A percentile compares a stretch with the other conserved stretches of the same genome.
Evolutionary conservation across 139 green algal genomes (phyloP).

Genomic region (Microglena sp.): DNA sequence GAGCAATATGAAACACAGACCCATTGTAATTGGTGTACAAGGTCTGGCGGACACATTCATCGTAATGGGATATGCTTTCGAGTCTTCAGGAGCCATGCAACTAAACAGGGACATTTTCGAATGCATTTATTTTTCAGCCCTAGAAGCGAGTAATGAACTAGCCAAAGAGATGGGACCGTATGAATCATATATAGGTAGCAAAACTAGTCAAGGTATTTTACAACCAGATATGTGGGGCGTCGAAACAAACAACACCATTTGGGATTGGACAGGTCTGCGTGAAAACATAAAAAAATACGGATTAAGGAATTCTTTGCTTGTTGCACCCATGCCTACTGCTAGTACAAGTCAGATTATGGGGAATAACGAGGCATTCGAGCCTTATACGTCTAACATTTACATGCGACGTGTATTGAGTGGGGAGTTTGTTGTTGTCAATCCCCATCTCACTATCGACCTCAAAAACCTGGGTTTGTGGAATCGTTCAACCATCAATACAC

Average conservation of each 20-base stretch:
- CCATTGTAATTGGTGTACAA: conserved; percentile 27
- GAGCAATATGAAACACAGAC: conserved; percentile 24
- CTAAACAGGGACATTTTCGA: conserved; percentile 31
- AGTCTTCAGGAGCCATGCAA: conserved; percentile 4
- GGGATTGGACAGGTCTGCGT: conserved; percentile 11
- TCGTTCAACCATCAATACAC: background rate
- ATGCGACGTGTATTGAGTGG: conserved; percentile 7
- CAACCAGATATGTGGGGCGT: conserved; percentile 27
- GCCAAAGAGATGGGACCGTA: conserved; percentile 17
- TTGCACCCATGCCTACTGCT: conserved; percentile 29
- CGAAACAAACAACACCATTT: background rate
- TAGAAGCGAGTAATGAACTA: conserved; percentile 12
- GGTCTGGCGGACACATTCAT: conserved; percentile 30
- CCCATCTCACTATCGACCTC: conserved; percentile 19
- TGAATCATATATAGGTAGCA: conserved; percentile 11
- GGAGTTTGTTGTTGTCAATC: conserved; percentile 30
- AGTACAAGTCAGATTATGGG: conserved; percentile 11
- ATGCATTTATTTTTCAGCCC: conserved; percentile 25
- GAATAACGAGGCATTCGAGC: conserved; percentile 19
- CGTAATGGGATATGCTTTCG: conserved; percentile 22
- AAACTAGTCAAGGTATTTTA: conserved; percentile 14
- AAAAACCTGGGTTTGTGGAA: conserved; percentile 12
- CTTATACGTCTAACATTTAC: conserved; percentile 28
- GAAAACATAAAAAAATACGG: conserved; percentile 9
- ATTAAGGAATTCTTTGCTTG: conserved; percentile 18